These are phyloP conservation scores for Trypanosoma congolense DNA, from an alignment of 208 protist species.

Conservation along the genomic window DNA sequence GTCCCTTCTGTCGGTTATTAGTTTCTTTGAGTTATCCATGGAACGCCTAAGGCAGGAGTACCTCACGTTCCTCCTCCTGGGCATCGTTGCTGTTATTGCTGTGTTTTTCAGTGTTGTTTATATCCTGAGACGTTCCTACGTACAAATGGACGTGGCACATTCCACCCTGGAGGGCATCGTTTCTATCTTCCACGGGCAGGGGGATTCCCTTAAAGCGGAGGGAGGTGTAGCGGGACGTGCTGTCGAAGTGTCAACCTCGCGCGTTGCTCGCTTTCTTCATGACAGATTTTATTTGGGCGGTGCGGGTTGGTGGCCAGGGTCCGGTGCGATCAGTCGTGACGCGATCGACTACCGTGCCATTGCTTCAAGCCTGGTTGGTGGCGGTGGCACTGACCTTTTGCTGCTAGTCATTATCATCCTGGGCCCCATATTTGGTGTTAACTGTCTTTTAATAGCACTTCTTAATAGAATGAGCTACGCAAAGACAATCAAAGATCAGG, in stretches of 20 bases:
- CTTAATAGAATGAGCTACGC: not conserved
- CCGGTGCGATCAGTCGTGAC: too few relatives aligned
- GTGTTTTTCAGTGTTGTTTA: constrained; percentile 31
- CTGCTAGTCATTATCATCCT: not conserved
- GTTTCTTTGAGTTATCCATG: constrained; percentile 42
- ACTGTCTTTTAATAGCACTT: not conserved
- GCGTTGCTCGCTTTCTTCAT: too few relatives aligned
- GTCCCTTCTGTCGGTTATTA: constrained; percentile 31
- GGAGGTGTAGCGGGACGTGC: not conserved
- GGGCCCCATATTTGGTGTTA: not conserved
- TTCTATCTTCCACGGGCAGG: not conserved
- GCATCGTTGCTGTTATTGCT: constrained; percentile 22
- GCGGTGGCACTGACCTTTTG: not conserved
- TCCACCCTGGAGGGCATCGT: not conserved
- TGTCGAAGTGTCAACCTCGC: too few relatives aligned
- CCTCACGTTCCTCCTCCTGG: constrained; percentile 32
- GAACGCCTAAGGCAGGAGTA: constrained; percentile 35
- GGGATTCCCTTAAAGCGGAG: not conserved
- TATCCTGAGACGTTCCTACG: not conserved
- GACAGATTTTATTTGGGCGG: too few relatives aligned
- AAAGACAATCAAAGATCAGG: not conserved
- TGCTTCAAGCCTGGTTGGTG: not conserved
- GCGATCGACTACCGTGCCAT: too few relatives aligned
- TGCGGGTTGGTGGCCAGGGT: too few relatives aligned
- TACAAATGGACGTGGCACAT: not conserved